These are phyloP conservation scores for Antitrichia curtipendula DNA, from an alignment of 225 moss, liverwort and hornwort species.

Conservation along the genomic window DNA sequence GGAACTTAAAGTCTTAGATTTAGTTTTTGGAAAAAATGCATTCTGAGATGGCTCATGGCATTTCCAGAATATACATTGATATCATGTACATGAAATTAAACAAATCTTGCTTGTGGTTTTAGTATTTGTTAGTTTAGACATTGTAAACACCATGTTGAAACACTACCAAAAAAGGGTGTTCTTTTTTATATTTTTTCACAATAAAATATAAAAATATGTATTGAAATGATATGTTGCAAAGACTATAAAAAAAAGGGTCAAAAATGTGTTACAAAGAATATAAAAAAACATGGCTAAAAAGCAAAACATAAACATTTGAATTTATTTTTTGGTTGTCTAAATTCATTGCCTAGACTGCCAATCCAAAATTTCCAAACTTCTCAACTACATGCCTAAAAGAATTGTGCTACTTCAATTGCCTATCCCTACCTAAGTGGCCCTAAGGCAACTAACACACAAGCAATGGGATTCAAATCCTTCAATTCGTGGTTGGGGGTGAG, in stretches of 20 bases:
- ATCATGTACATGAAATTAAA: background rate
- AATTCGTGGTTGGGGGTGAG: background rate
- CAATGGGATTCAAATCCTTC: background rate
- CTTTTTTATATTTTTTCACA: no score
- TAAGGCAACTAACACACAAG: background rate
- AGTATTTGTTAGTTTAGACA: background rate
- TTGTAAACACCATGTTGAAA: background rate
- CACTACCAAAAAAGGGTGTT: background rate
- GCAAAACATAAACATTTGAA: background rate
- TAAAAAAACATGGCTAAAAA: background rate
- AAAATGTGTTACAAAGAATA: background rate
- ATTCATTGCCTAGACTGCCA: accelerated
- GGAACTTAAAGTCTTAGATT: background rate
- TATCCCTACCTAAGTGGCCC: accelerated
- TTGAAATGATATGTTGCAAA: background rate
- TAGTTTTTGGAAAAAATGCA: background rate
- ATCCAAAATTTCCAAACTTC: accelerated
- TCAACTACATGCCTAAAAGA: accelerated
- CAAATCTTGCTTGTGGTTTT: background rate
- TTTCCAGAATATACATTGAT: background rate
- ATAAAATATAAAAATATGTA: background rate
- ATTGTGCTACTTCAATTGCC: background rate
- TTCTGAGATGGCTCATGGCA: background rate
- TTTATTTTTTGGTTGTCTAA: background rate
- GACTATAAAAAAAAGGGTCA: no score